Evolutionary conservation across 805 yeast genomes (phyloP).

Genomic region (Wickerhamomyces strasburgensis): DNA sequence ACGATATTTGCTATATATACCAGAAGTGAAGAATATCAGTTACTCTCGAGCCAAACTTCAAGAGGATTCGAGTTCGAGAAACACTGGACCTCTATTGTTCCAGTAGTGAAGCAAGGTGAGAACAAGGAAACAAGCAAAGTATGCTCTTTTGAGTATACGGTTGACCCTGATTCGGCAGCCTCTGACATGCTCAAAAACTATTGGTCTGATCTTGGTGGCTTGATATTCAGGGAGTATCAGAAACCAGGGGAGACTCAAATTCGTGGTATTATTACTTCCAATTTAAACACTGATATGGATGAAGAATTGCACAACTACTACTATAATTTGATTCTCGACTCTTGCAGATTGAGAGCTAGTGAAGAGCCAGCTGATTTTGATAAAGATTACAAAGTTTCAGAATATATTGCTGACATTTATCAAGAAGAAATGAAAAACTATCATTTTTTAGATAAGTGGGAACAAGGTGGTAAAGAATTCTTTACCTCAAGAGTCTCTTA

Average conservation of each 20-base stretch:
- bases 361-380: constrained; percentile 11
- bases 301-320: constrained; percentile 33
- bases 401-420: constrained; percentile 36
- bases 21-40: constrained; percentile 18
- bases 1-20: constrained; percentile 36
- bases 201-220: constrained; percentile 15
- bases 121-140: no score
- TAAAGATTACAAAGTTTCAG: constrained; percentile 21
- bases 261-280: constrained; percentile 34
- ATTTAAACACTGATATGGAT: constrained; percentile 17
- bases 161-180: neutral
- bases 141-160: no score
- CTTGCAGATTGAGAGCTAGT: constrained; percentile 28
- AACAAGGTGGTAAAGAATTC: constrained; percentile 36
- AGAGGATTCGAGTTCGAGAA: constrained; percentile 25
- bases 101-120: no score
- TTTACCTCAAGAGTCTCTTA: constrained; percentile 40
- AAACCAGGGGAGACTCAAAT: constrained; percentile 27
- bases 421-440: constrained; percentile 44
- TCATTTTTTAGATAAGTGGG: constrained; percentile 45
- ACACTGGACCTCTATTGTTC: constrained; percentile 27
- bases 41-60: constrained; percentile 29
- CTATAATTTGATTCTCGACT: constrained; percentile 30
- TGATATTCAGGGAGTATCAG: constrained; percentile 31
- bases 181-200: no score